A percentile compares a stretch with the other conserved stretches of the same genome.
Evolutionary conservation across 129 eudicot species (phyloP).

Genomic region (Flaveria linearis): DNA sequence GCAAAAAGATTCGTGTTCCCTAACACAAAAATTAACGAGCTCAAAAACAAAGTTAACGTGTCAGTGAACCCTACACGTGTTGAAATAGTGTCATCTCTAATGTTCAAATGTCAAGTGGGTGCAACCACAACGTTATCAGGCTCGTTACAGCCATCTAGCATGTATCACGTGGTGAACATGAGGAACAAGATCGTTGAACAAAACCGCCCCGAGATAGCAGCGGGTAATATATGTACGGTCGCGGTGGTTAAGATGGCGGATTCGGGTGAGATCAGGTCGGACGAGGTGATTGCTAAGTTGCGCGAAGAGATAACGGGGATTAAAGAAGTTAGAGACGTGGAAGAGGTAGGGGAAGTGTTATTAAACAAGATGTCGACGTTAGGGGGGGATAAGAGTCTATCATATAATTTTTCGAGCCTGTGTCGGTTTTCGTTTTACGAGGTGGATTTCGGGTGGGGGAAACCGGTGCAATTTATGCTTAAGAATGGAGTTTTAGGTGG

Average conservation of each 20-base stretch:
- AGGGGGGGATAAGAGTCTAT: neutral
- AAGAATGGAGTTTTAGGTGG: neutral
- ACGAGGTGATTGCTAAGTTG: conserved; percentile 7
- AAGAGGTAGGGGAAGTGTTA: neutral
- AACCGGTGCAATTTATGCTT: neutral
- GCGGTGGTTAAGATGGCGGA: neutral
- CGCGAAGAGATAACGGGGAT: conserved; percentile 16
- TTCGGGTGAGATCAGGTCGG: conserved; percentile 1
- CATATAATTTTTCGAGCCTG: conserved; percentile 1
- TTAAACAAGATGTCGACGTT: neutral
- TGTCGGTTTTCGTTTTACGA: conserved; percentile 25
- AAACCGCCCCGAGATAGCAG: conserved; percentile 8
- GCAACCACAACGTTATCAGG: conserved; percentile 12
- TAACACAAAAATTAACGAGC: conserved; percentile 23
- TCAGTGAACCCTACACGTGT: conserved; percentile 23
- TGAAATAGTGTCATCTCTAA: conserved; percentile 23
- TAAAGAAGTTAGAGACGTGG: neutral
- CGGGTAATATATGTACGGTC: conserved; percentile 11
- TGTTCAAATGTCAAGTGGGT: conserved; percentile 15
- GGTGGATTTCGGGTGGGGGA: conserved; percentile 36
- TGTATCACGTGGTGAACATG: conserved; percentile 19
- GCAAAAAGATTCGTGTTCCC: conserved; percentile 22
- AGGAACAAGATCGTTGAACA: neutral
- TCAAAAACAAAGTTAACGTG: conserved; percentile 14
- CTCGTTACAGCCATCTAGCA: neutral